Percentiles rank a stretch among this genome's conserved stretches.
phyloP scores from a whole-genome alignment of 345 rosid species.

The Citrus reticulata region DNA sequence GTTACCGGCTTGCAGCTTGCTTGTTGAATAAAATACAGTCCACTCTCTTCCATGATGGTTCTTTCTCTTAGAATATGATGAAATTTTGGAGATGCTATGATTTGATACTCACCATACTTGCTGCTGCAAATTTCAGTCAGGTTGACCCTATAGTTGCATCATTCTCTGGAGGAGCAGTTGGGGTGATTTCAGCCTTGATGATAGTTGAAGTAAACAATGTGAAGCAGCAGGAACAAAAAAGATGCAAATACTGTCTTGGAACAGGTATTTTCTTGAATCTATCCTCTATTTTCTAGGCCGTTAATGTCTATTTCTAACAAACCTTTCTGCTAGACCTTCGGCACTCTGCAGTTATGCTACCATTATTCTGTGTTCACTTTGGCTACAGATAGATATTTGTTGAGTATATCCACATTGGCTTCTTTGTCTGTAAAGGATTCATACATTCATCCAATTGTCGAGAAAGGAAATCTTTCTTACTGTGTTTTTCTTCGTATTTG shows the following conservation, averaged over 20 bases:
- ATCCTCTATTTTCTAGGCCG: not conserved
- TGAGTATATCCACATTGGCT: not conserved
- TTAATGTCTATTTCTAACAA: not conserved
- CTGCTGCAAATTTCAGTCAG: constrained; percentile 46
- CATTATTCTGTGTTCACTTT: not conserved
- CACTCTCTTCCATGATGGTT: not conserved
- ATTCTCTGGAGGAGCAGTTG: constrained; percentile 98
- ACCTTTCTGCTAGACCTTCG: not conserved
- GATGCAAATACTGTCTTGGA: constrained; percentile 99
- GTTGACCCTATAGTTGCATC: constrained; percentile 99
- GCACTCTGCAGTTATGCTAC: too few species aligned
- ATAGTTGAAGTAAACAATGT: constrained; percentile 96
- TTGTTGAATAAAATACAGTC: not conserved
- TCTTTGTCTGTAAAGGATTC: not conserved
- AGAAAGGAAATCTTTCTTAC: not conserved
- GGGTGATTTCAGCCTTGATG: constrained; percentile 96
- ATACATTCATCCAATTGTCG: not conserved
- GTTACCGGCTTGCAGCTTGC: not conserved
- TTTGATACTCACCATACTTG: not conserved
- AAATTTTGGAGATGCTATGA: not conserved
- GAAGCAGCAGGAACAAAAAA: constrained; percentile 86
- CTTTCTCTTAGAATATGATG: not conserved
- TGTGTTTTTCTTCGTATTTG: not conserved
- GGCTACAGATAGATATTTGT: not conserved
- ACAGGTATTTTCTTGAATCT: constrained; percentile 47